phyloP scores from a whole-genome alignment of 2,329 filamentous ascomycete species.

The Fusarium neocosmosporiellum region DNA sequence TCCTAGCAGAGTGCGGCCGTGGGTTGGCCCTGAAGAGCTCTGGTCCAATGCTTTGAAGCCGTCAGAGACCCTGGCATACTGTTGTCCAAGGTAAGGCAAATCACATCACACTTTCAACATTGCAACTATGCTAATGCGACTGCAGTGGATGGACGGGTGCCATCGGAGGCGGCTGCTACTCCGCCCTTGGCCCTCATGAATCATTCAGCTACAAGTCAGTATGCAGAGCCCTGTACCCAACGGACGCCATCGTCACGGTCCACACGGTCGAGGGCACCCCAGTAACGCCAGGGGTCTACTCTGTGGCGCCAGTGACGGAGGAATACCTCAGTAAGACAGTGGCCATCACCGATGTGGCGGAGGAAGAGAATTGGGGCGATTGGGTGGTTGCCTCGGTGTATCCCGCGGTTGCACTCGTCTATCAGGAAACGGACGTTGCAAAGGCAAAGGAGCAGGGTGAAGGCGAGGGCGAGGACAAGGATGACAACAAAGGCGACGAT shows the following conservation, averaged over 20 bases:
- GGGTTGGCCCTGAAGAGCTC: not conserved
- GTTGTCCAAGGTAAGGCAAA: not conserved
- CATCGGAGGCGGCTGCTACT: conserved; percentile 15
- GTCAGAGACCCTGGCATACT: conserved; percentile 3
- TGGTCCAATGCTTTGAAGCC: conserved; percentile 11
- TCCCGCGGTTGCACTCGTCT: conserved; percentile 29
- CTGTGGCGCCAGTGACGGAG: not conserved
- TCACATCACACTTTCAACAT: rapidly evolving
- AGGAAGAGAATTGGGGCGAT: not conserved
- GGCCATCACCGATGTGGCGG: not conserved
- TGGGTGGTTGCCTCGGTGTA: not conserved
- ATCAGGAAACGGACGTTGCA: conserved; percentile 23
- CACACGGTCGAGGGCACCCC: conserved; percentile 20
- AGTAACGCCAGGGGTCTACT: conserved; percentile 7
- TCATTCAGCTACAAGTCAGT: not conserved
- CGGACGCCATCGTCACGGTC: not conserved
- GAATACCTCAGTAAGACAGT: not conserved
- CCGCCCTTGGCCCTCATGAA: conserved; percentile 6
- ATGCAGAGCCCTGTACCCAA: not conserved
- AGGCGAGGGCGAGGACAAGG: not conserved
- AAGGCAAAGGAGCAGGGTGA: not conserved
- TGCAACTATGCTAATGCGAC: not conserved
- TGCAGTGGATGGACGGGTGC: conserved; percentile 25
- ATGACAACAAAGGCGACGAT: not conserved
- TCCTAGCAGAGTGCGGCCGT: not conserved